Conservation (phyloP, 2,329 filamentous ascomycete genomes). For the Ilyonectria destructans region DNA sequence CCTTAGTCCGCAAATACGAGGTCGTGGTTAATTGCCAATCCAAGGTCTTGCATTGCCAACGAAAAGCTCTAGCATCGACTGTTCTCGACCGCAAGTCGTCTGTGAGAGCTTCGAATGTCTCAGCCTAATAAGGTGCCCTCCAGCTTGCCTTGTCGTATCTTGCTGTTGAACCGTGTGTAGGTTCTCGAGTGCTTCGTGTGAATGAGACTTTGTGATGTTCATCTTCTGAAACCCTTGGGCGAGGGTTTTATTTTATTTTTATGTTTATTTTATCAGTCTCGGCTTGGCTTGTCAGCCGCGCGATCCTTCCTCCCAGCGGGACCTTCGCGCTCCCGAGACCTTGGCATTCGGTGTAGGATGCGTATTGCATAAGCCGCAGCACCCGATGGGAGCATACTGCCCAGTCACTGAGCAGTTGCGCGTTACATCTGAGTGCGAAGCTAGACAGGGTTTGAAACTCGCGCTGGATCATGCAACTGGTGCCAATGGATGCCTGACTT, state of each 20-base stretch:
- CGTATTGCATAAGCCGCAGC: conserved; percentile 9
- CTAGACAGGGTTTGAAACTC: conserved; percentile 27
- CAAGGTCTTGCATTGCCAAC: conserved; percentile 19
- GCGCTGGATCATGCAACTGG: neutral
- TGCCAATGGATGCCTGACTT: neutral
- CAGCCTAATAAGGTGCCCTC: neutral
- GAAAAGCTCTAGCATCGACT: neutral
- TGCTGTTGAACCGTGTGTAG: neutral
- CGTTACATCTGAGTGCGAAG: conserved; percentile 7
- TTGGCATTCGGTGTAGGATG: conserved; percentile 11
- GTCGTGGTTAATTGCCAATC: conserved; percentile 32
- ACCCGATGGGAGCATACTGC: conserved; percentile 9
- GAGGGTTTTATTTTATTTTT: neutral
- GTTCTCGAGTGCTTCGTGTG: neutral
- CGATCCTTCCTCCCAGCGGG: neutral
- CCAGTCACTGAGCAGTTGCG: conserved; percentile 7
- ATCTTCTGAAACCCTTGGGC: neutral
- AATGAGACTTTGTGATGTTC: neutral
- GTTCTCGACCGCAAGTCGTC: neutral
- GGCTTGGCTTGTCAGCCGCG: neutral
- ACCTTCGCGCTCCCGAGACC: neutral
- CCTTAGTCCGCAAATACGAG: neutral
- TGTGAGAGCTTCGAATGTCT: neutral
- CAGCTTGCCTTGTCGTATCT: neutral
- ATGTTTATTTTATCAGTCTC: neutral